Percentiles rank a stretch among this genome's conserved stretches.
Evolutionary conservation across 345 rosid genomes (phyloP).

Genomic region (Stellera chamaejasme): DNA sequence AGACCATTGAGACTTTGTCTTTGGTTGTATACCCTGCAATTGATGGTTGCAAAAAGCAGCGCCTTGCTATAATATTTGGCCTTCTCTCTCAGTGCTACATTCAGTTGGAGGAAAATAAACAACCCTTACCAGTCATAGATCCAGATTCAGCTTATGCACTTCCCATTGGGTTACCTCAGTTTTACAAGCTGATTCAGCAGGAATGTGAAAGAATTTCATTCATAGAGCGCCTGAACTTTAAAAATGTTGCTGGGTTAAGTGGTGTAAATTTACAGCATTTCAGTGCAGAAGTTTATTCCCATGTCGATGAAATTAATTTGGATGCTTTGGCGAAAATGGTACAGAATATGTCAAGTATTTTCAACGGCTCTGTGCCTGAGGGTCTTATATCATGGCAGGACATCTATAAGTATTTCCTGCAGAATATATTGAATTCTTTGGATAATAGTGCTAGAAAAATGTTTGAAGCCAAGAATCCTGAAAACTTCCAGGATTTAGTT

Average conservation of each 20-base stretch:
- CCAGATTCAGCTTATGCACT: conserved; percentile 25
- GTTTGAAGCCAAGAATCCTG: conserved; percentile 42
- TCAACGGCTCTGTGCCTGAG: conserved; percentile 34
- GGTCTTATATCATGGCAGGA: conserved; percentile 59
- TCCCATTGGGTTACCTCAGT: conserved; percentile 29
- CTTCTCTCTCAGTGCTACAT: conserved; percentile 74
- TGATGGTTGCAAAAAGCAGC: conserved; percentile 76
- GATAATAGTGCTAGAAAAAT: conserved; percentile 38
- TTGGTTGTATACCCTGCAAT: conserved; percentile 61
- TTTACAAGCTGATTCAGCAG: conserved; percentile 52
- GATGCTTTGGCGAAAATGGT: conserved; percentile 91
- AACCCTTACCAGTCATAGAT: conserved; percentile 21
- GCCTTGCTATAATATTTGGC: conserved; percentile 63
- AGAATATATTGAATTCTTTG: conserved; percentile 39
- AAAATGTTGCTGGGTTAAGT: conserved; percentile 56
- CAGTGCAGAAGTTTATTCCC: conserved; percentile 53
- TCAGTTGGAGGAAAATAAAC: conserved; percentile 43
- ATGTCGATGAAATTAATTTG: conserved; percentile 46
- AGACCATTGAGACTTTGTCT: conserved; percentile 53
- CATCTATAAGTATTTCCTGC: conserved; percentile 57
- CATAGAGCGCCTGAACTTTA: conserved; percentile 70
- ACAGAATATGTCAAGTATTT: conserved; percentile 33
- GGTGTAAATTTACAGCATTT: conserved; percentile 59
- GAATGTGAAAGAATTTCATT: conserved; percentile 82
- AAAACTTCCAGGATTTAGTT: conserved; percentile 54